Conservation (phyloP, 805 yeast genomes). For the Metschnikowia drakensbergensis region DNA sequence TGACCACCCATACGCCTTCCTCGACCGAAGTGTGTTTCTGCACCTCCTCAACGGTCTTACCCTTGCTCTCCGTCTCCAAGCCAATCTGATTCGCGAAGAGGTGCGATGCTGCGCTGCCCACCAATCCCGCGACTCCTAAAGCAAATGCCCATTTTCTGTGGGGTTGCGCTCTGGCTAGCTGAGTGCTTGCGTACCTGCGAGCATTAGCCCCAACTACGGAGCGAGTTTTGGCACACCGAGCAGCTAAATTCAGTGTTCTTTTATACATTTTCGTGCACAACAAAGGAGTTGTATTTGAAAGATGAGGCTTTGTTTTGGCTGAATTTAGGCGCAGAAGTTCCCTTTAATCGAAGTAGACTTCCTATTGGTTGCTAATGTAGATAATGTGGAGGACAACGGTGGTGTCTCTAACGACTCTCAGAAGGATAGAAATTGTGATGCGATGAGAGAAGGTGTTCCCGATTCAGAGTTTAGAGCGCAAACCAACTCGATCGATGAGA, state of each 20-base stretch:
- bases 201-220: background rate
- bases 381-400: too few species aligned
- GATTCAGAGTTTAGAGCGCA: too few species aligned
- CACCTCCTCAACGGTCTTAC: slow-evolving; percentile 16
- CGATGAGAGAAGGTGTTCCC: too few species aligned
- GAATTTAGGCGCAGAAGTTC: too few species aligned
- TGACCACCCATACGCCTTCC: slow-evolving; percentile 28
- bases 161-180: background rate
- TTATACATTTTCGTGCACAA: background rate
- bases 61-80: slow-evolving; percentile 10
- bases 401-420: too few species aligned
- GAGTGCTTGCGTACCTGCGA: background rate
- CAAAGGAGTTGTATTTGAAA: too few species aligned
- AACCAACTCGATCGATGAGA: background rate
- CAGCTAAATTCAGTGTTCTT: background rate
- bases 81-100: background rate
- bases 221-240: background rate
- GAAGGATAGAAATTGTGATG: too few species aligned
- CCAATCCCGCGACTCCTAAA: slow-evolving; percentile 4
- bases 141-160: background rate
- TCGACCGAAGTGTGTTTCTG: slow-evolving; percentile 10
- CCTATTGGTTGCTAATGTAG: too few species aligned
- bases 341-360: too few species aligned
- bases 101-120: background rate
- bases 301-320: too few species aligned